These are phyloP conservation scores for Zea mays DNA, from an alignment of 176 grass and related monocot genomes.

Conservation along the genomic window DNA sequence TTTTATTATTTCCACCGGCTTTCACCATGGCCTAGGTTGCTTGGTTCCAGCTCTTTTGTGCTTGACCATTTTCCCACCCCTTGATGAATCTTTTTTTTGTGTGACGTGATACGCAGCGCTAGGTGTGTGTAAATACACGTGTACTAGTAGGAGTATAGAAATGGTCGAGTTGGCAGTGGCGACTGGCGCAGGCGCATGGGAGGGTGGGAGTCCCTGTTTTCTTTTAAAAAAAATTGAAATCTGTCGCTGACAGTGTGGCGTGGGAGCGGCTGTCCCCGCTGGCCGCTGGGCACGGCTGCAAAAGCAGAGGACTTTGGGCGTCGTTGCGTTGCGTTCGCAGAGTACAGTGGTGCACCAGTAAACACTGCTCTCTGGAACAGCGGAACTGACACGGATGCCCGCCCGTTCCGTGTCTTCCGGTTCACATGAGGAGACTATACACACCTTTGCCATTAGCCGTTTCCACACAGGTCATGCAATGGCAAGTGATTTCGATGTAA, in stretches of 20 bases:
- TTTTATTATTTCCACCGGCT: background rate
- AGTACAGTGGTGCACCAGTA: conserved; percentile 1
- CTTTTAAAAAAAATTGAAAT: conserved; percentile 12
- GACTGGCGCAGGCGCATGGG: conserved; percentile 1
- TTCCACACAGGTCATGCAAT: conserved; percentile 1
- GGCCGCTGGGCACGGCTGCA: conserved; percentile 30
- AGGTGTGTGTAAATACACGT: background rate
- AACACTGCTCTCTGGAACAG: conserved; percentile 36
- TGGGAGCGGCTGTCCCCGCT: background rate
- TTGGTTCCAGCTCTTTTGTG: background rate
- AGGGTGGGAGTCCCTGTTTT: background rate
- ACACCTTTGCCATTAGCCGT: conserved; percentile 6
- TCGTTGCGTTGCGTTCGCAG: background rate
- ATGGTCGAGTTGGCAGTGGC: background rate
- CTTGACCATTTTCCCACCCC: background rate
- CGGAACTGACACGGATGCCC: background rate
- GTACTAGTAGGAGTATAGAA: no score
- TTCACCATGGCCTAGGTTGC: conserved; percentile 30
- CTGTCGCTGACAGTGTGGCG: background rate
- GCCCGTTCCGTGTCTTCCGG: background rate
- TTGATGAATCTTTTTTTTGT: background rate
- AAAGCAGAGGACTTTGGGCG: conserved; percentile 26
- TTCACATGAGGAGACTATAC: background rate
- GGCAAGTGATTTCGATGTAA: conserved; percentile 15
- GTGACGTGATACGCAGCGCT: background rate